These are phyloP conservation scores for Trichophyton schoenleinii DNA, from an alignment of 2,329 filamentous ascomycete species.

Conservation along the genomic window DNA sequence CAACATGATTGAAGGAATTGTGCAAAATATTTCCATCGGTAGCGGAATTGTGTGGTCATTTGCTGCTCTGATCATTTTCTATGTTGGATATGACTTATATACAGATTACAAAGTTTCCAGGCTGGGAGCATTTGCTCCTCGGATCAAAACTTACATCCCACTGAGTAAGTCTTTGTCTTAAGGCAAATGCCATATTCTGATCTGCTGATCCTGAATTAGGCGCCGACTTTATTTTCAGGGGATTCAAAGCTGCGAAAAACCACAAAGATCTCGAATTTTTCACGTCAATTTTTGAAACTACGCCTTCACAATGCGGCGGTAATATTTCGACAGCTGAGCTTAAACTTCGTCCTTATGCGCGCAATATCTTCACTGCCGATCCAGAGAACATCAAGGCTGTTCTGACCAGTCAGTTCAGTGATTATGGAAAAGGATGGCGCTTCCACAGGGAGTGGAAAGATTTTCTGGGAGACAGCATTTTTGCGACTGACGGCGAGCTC, in stretches of 20 bases:
- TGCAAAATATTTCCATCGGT: background rate
- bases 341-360: slow-evolving; percentile 26
- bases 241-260: slow-evolving; percentile 40
- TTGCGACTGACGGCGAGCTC: slow-evolving; percentile 62
- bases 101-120: slow-evolving; percentile 17
- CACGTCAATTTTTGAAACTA: slow-evolving; percentile 38
- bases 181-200: slow-evolving; percentile 6
- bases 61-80: background rate
- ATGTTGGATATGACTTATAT: background rate
- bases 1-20: slow-evolving; percentile 11
- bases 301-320: slow-evolving; percentile 21
- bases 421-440: slow-evolving; percentile 65
- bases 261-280: slow-evolving; percentile 53
- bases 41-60: slow-evolving; percentile 3
- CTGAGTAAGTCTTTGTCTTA: slow-evolving; percentile 20
- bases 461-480: slow-evolving; percentile 76
- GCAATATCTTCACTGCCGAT: slow-evolving; percentile 65
- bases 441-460: slow-evolving; percentile 66
- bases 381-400: slow-evolving; percentile 86
- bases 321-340: slow-evolving; percentile 57
- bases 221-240: slow-evolving; percentile 50
- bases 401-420: slow-evolving; percentile 71
- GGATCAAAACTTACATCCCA: slow-evolving; percentile 24
- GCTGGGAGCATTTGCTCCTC: slow-evolving; percentile 27
- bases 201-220: slow-evolving; percentile 33